A percentile compares a stretch with the other conserved stretches of the same genome.
phyloP scores from a whole-genome alignment of 1,284 basidiomycete genomes.

The Trametes sp. region DNA sequence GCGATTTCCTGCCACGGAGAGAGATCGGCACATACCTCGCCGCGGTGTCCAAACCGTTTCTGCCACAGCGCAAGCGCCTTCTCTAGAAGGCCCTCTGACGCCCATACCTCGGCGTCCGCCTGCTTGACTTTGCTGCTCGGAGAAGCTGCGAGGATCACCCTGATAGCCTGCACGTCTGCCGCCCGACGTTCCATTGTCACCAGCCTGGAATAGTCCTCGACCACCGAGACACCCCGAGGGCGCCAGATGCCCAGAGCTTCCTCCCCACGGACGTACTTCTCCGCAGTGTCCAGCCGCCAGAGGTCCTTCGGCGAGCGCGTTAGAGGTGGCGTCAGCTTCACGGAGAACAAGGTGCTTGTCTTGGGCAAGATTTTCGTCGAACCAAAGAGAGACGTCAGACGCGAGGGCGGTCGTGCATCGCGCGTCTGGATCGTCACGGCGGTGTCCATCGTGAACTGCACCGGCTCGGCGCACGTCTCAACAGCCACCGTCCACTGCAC shows the following conservation, averaged over 20 bases:
- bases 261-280: slow-evolving; percentile 93
- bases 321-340: slow-evolving; percentile 84
- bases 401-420: slow-evolving; percentile 86
- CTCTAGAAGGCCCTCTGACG: slow-evolving; percentile 64
- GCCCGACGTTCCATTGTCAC: slow-evolving; percentile 74
- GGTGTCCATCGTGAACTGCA: slow-evolving; percentile 88
- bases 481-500: slow-evolving; percentile 82
- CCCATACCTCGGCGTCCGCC: slow-evolving; percentile 67
- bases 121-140: slow-evolving; percentile 55
- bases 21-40: slow-evolving; percentile 61
- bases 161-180: slow-evolving; percentile 90
- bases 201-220: slow-evolving; percentile 84
- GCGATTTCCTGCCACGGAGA: slow-evolving; percentile 4
- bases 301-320: slow-evolving; percentile 90
- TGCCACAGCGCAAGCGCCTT: slow-evolving; percentile 83
- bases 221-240: slow-evolving; percentile 85
- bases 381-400: slow-evolving; percentile 77
- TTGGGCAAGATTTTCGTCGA: slow-evolving; percentile 78
- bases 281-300: slow-evolving; percentile 94
- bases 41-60: slow-evolving; percentile 77
- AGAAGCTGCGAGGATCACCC: slow-evolving; percentile 73
- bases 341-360: slow-evolving; percentile 82
- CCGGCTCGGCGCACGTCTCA: slow-evolving; percentile 84
- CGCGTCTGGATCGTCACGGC: slow-evolving; percentile 88
- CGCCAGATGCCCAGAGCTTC: slow-evolving; percentile 86